Percentiles rank a stretch among this genome's conserved stretches.
Evolutionary conservation across 2,329 filamentous ascomycete genomes (phyloP).

Genomic region (Monosporascus sp.): DNA sequence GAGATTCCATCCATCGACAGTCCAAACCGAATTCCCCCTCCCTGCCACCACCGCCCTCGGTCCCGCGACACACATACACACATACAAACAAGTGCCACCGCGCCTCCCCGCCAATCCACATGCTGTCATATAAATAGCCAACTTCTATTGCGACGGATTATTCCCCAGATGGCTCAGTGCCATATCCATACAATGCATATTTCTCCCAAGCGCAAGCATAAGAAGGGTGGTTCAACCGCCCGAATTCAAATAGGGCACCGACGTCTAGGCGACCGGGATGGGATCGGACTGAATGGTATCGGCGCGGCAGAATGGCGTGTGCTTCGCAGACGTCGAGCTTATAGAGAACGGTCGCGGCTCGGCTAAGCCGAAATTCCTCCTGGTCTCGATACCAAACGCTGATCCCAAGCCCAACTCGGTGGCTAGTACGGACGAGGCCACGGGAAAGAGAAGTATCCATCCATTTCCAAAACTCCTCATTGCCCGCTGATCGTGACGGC

Average conservation of each 20-base stretch:
- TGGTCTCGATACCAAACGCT: neutral
- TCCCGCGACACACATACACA: no score
- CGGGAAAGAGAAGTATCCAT: conserved; percentile 16
- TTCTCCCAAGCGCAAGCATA: no score
- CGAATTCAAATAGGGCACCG: no score
- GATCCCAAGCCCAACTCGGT: conserved; percentile 9
- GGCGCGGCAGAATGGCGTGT: neutral
- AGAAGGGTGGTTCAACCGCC: no score
- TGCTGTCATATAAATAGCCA: conserved; percentile 12
- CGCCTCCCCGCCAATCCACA: conserved; percentile 8
- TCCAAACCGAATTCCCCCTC: no score
- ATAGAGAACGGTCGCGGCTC: neutral
- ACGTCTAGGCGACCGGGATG: no score
- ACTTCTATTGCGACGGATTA: conserved; percentile 11
- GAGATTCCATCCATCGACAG: no score
- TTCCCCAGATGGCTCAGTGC: no score
- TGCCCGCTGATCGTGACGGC: conserved; percentile 17
- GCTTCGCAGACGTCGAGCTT: neutral
- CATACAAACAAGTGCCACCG: neutral
- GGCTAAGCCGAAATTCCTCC: neutral
- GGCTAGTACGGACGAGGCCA: conserved; percentile 10
- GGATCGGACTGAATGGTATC: no score
- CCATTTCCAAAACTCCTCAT: conserved; percentile 23
- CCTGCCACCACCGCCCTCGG: no score
- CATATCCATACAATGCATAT: no score